Evolutionary conservation across 148 eudicot species (phyloP).

Genomic region (Rhododendron simsii): DNA sequence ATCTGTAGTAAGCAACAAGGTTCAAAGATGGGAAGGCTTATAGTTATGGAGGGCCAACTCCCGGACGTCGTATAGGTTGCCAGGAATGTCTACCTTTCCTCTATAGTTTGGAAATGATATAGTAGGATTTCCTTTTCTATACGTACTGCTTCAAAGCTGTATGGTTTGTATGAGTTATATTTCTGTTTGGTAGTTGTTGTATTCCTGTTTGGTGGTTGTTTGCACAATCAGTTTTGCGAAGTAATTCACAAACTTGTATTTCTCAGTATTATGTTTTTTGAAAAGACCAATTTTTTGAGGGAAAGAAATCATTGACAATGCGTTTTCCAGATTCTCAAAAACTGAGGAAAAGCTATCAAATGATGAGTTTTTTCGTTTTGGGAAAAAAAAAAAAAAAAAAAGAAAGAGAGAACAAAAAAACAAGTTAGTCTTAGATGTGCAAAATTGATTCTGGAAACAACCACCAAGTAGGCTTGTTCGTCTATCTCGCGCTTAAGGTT

Average conservation of each 20-base stretch:
- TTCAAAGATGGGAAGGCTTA: not conserved
- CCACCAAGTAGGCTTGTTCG: not conserved
- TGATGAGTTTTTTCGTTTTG: not conserved
- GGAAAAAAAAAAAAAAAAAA: too few species aligned
- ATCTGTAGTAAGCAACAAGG: not conserved
- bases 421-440: not conserved
- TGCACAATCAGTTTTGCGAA: not conserved
- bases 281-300: not conserved
- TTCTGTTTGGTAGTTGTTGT: not conserved
- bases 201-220: not conserved
- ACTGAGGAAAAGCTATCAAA: not conserved
- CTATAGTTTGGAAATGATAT: not conserved
- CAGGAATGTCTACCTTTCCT: not conserved
- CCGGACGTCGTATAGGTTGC: not conserved
- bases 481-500: conserved; percentile 18
- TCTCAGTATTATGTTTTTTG: not conserved
- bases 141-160: not conserved
- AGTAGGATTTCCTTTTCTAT: not conserved
- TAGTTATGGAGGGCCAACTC: not conserved
- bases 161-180: not conserved
- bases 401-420: not conserved
- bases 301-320: not conserved
- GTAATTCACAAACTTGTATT: not conserved
- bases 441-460: not conserved
- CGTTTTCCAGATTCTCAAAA: not conserved